phyloP scores from a whole-genome alignment of 768 basidiomycete genomes.

The Kwoniella botswanensis region DNA sequence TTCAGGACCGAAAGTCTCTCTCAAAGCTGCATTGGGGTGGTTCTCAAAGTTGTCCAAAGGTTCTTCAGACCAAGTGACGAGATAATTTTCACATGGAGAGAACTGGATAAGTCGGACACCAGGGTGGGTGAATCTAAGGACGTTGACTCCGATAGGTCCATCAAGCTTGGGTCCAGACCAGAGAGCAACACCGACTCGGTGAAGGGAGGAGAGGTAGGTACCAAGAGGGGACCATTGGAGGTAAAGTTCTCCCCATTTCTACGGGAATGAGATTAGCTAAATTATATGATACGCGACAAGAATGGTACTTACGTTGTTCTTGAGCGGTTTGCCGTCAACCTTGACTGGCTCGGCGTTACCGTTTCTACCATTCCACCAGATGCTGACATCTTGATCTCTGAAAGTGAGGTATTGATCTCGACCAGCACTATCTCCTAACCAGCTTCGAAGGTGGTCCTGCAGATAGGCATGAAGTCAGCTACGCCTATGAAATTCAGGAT shows the following conservation, averaged over 20 bases:
- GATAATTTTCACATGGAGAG: constrained; percentile 92
- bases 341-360: constrained; percentile 58
- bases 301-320: constrained; percentile 70
- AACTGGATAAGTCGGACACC: constrained; percentile 95
- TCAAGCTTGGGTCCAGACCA: constrained; percentile 75
- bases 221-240: constrained; percentile 96
- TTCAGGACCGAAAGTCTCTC: constrained; percentile 64
- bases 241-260: constrained; percentile 98
- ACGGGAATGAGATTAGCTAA: constrained; percentile 9
- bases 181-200: constrained; percentile 90
- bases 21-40: constrained; percentile 68
- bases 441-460: constrained; percentile 94
- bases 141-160: constrained; percentile 58
- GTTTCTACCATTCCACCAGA: constrained; percentile 91
- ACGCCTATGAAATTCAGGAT: too few species aligned
- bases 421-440: constrained; percentile 89
- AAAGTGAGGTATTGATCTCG: constrained; percentile 96
- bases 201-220: constrained; percentile 90
- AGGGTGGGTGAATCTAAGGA: constrained; percentile 92
- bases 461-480: too few species aligned
- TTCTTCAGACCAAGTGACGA: constrained; percentile 97
- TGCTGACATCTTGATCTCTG: constrained; percentile 84
- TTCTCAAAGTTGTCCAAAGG: constrained; percentile 84
- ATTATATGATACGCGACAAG: not conserved
- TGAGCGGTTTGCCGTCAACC: constrained; percentile 60